Evolutionary conservation across 345 rosid species (phyloP), one percentile per base, ranked within the genome.

Genomic region (Camelina sativa): DNA sequence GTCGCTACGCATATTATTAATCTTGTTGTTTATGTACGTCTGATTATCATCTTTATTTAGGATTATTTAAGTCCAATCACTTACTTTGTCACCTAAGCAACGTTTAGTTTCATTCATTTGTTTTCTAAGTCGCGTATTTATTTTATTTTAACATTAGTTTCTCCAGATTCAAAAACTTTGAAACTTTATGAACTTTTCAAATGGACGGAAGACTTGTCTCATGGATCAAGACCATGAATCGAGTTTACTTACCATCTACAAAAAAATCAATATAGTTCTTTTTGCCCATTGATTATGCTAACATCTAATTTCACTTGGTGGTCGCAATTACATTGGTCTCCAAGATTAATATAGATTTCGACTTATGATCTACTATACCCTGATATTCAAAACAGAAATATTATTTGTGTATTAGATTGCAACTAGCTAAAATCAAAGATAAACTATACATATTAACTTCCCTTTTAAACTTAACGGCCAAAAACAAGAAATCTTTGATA

Each of bases 11-110:
- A 60, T 51, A 25, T 50, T 67, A 52, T 50, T 67, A 52, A 41
- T 67, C 55, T 74, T 58, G 40, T 23, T 65, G 34, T 47, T 74
- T 25, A 17, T 32, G 41, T 67, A 66, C 52, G 56, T 58, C 38
- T 66, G 25, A 1, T 58, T 74, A n/a, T 47, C 34, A n/a, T 22
- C 37, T 67, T 50, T 52, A 19, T 48, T 10, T 38, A 10, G 5
- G 54, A 30, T 75, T 67, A 20, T 66, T 51, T 5, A 38, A 58
- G 22, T 60, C 46, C 17, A 40, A 30, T 41, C 35, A 75, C 62
- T 28, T 38, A 58, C 50, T 65, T 67, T 67, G 61, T 60, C 62
- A 60, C 35, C 61, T 67, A 59, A 43, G 67, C 51, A 51, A 75
- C 46, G 59, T 48, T 4, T 57, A 17, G 34, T 38, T 55, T 56